Evolutionary conservation across 495 filamentous ascomycete genomes (phyloP), one percentile per base, ranked within the genome.

Genomic region (Neurospora sp.): DNA sequence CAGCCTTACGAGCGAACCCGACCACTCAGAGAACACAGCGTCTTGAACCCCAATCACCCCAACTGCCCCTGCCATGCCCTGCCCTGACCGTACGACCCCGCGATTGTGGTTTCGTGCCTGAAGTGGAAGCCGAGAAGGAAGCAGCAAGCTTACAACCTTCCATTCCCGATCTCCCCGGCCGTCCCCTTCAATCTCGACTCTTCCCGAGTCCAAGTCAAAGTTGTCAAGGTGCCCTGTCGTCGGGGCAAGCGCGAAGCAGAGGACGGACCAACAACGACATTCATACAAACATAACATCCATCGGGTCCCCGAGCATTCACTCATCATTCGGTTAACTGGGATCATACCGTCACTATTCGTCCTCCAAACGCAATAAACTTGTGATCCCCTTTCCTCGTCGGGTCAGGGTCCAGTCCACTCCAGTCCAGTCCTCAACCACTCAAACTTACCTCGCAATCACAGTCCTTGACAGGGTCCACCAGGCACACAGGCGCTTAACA

Each of bases 31-130:
- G 23, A 62, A 27, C 23, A 6, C 54, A 31, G 54, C 54, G 6
- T 66, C 27, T 35, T 35, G 54, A 66, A 18, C 54, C 54, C 54
- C 54, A 62, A 62, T 62, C 35, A 18, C 54, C 54, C 54, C 54
- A 62, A 62, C 31, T 69, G 31, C 14, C 48, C 38, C 35, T 54
- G 71, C 71, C 37, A 31, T 69, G 71, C 71, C 71, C 71, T 72
- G 18, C 71, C 71, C 38, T 72, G 54, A 62, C 54, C 54, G 54
- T 39, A 62, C 71, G 35, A 46, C 71, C 71, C 71, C 71, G 62
- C 71, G 71, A 35, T 69, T 40, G 27, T 71, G 39, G 48, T 48
- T 59, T 59, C 39, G 59, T 71, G 37, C 41, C 71, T 39, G 70
- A 69, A 39, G 35, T 59, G 54, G 54, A 66, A 66, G 54, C 54